A percentile compares a stretch with the other conserved stretches of the same genome.
Evolutionary conservation across 2,329 filamentous ascomycete genomes (phyloP).

Genomic region (Aspergillus fructus): DNA sequence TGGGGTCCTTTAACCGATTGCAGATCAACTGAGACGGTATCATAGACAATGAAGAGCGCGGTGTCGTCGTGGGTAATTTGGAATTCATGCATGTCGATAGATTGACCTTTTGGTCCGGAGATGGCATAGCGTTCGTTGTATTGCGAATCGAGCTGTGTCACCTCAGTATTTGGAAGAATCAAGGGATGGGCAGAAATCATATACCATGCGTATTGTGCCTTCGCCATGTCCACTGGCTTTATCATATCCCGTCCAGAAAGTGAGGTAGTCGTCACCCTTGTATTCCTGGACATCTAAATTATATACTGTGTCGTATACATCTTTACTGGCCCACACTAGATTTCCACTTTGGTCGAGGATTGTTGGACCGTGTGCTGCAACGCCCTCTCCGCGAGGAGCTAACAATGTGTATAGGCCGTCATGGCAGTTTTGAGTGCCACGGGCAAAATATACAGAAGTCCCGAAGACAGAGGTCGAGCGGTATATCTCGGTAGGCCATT

Average conservation of each 20-base stretch:
- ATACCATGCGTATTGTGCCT: constrained; percentile 49
- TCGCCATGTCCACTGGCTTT: constrained; percentile 47
- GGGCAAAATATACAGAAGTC: constrained; percentile 26
- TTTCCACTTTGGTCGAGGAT: constrained; percentile 47
- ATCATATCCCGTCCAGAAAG: constrained; percentile 52
- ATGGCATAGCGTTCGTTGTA: constrained; percentile 40
- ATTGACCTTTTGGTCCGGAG: constrained; percentile 35
- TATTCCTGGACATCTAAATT: constrained; percentile 49
- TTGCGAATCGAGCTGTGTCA: constrained; percentile 27
- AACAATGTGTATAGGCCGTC: constrained; percentile 42
- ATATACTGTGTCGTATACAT: constrained; percentile 41
- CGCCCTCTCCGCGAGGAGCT: constrained; percentile 36
- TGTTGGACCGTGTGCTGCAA: constrained; percentile 41
- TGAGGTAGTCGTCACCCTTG: constrained; percentile 46
- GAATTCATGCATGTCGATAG: constrained; percentile 47
- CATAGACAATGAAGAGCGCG: constrained; percentile 44
- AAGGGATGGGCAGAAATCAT: background rate
- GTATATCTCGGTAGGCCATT: constrained; percentile 28
- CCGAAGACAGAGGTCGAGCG: constrained; percentile 24
- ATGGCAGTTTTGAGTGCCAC: constrained; percentile 34
- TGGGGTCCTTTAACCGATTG: constrained; percentile 31
- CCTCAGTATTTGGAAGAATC: background rate
- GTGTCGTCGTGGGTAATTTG: constrained; percentile 44
- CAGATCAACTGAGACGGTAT: constrained; percentile 40
- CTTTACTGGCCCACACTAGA: constrained; percentile 45